Percentiles rank a stretch among this genome's conserved stretches.
phyloP scores from a whole-genome alignment of 768 basidiomycete genomes.

The Ramaria sp. region DNA sequence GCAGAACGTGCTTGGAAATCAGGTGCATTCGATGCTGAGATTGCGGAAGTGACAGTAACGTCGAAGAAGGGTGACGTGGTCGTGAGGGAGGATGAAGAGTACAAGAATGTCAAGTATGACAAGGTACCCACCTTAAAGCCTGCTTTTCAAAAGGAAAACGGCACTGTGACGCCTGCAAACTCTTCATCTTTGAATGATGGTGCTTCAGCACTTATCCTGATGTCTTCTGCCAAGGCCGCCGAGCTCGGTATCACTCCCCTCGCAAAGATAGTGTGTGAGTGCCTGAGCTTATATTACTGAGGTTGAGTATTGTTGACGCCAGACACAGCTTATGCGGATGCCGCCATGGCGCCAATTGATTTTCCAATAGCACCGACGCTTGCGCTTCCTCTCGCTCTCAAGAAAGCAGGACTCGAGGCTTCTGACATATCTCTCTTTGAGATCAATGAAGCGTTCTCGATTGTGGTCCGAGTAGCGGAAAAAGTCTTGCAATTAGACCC shows the following conservation, averaged over 20 bases:
- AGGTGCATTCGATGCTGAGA: constrained; percentile 78
- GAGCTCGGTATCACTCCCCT: constrained; percentile 86
- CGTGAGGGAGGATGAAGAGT: constrained; percentile 93
- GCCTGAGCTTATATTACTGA: neutral
- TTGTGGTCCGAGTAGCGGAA: constrained; percentile 84
- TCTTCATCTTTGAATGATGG: constrained; percentile 93
- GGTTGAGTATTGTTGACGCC: constrained; percentile 8
- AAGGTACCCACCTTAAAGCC: constrained; percentile 85
- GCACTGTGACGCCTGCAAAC: constrained; percentile 93
- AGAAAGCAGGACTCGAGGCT: constrained; percentile 73
- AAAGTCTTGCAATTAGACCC: constrained; percentile 77
- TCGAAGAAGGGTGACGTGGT: constrained; percentile 90
- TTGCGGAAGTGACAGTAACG: constrained; percentile 83
- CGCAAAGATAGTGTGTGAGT: constrained; percentile 89
- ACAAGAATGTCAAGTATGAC: constrained; percentile 91
- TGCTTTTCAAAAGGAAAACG: constrained; percentile 79
- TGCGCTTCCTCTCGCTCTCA: constrained; percentile 79
- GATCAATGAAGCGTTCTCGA: constrained; percentile 97
- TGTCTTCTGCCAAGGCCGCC: constrained; percentile 86
- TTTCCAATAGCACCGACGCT: constrained; percentile 93
- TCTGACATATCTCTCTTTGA: constrained; percentile 89
- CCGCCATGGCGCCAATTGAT: constrained; percentile 92
- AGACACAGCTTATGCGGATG: constrained; percentile 82
- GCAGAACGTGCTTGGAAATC: constrained; percentile 84
- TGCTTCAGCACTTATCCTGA: constrained; percentile 89